Base-by-base conservation (phyloP, 2,329 filamentous ascomycete genomes). In the Colletotrichum chlorophyti region DNA sequence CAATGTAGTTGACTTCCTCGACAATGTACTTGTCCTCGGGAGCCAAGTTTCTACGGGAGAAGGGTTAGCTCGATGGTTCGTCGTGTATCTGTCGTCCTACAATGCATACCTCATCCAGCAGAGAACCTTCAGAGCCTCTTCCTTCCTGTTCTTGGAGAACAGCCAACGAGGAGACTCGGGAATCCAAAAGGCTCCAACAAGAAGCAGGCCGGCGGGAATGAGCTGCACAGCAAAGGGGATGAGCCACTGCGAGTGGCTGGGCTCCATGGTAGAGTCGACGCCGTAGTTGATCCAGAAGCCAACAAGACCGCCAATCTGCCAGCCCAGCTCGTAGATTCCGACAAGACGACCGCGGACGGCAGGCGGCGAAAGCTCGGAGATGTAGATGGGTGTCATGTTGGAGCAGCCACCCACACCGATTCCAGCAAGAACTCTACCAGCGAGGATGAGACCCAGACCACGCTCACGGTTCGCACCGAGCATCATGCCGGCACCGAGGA, bases 401-500 rank as follows among this genome's bases (percentile, higher is more conserved):
- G 84, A 87, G 37, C 79, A 81, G 53, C 83, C 84, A 48, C 87
- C 87, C 53, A 89, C 82, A 47, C 85, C 86, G 41, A 89, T 65
- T 54, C 87, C 86, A 4, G 84, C 85, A 9, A 89, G 78, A 24
- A 88, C 86, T 31, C 87, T 79, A 7, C 86, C 85, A 27, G 74
- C 84, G 54, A 87, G 80, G 59, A 90, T 83, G 59, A 84, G 74
- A 4, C 84, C 87, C n/a, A 93, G 77, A 24, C 87, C 88, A 26
- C 85, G 79, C 3, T 80, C 74, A 9, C 77, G 79, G 65, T 80
- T 87, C 42, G 84, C 86, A 42, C 86, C 89, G 21, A 92, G 75
- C 86, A 91, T 92, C 63, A 93, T 70, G 50, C 87, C 88, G 38
- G 89, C 86, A 60, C 90, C 91, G 9, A 93, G 67, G 50, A 85